Conservation (phyloP, 2,329 filamentous ascomycete species). For the Arthroderma sp. region DNA sequence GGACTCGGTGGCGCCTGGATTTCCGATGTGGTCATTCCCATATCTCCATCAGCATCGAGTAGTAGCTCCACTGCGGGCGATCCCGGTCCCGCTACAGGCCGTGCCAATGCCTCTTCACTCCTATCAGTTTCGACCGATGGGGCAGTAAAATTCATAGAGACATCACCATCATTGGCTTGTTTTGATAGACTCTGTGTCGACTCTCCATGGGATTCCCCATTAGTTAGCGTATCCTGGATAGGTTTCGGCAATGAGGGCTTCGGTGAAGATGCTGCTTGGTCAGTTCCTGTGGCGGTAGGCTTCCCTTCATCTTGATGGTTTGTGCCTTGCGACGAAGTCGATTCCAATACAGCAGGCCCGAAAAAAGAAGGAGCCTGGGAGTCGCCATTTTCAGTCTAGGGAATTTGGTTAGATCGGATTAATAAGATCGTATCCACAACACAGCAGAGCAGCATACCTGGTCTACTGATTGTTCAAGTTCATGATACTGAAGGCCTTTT, state of each 20-base stretch:
- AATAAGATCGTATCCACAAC: background rate
- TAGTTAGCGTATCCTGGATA: too few relatives aligned
- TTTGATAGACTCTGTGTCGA: too few relatives aligned
- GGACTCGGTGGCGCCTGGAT: slow-evolving; percentile 20
- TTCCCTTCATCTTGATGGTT: too few relatives aligned
- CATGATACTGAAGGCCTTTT: slow-evolving; percentile 45
- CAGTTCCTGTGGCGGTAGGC: too few relatives aligned
- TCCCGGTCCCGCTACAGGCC: slow-evolving; percentile 8
- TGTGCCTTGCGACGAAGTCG: slow-evolving; percentile 13
- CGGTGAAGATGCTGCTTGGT: too few relatives aligned
- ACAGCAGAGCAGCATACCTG: slow-evolving; percentile 25
- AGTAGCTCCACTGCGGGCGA: slow-evolving; percentile 13
- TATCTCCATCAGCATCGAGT: slow-evolving; percentile 33
- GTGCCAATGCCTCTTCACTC: slow-evolving; percentile 19
- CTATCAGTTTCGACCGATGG: slow-evolving; percentile 30
- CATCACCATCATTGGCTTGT: too few relatives aligned
- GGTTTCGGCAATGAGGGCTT: too few relatives aligned
- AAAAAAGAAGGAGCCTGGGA: slow-evolving; percentile 31
- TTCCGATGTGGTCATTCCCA: slow-evolving; percentile 24
- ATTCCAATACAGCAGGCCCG: slow-evolving; percentile 29
- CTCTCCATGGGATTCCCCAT: too few relatives aligned
- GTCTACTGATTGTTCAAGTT: slow-evolving; percentile 36
- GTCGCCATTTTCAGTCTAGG: slow-evolving; percentile 26
- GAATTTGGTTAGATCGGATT: slow-evolving; percentile 5
- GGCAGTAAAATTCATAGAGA: slow-evolving; percentile 11